These are phyloP conservation scores for Blastobotrys aristatus DNA, from an alignment of 1,139 yeast genomes.

Conservation along the genomic window DNA sequence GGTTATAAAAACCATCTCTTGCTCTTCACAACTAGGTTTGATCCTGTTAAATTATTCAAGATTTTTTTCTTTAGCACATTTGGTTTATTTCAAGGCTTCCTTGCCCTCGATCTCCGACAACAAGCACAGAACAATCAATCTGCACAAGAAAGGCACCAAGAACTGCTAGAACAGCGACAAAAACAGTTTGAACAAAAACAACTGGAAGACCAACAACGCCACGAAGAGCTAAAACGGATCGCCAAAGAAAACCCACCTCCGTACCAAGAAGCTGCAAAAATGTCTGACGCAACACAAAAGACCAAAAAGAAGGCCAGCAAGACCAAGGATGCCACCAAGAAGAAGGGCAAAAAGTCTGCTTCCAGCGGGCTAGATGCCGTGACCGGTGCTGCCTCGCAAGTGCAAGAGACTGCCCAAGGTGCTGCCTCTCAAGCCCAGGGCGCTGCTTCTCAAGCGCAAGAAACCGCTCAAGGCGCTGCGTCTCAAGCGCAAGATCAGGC, in stretches of 20 bases:
- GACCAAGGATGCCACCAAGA: constrained; percentile 1
- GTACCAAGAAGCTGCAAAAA: neutral
- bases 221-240: neutral
- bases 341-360: neutral
- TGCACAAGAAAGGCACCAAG: neutral
- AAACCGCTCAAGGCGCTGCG: neutral
- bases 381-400: neutral
- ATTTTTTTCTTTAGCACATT: constrained; percentile 2
- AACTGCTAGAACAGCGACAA: neutral
- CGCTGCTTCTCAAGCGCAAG: neutral
- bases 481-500: neutral
- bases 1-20: too few species aligned
- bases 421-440: neutral
- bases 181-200: neutral
- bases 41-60: neutral
- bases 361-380: neutral
- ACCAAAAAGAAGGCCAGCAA: neutral
- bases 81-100: neutral
- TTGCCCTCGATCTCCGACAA: neutral
- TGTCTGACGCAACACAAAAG: neutral
- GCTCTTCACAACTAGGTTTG: too few species aligned
- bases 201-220: neutral
- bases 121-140: neutral
- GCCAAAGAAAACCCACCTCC: neutral
- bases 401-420: neutral